A percentile compares a stretch with the other conserved stretches of the same genome.
Conservation (phyloP, 768 basidiomycete genomes). For the Agrocybe pediades region DNA sequence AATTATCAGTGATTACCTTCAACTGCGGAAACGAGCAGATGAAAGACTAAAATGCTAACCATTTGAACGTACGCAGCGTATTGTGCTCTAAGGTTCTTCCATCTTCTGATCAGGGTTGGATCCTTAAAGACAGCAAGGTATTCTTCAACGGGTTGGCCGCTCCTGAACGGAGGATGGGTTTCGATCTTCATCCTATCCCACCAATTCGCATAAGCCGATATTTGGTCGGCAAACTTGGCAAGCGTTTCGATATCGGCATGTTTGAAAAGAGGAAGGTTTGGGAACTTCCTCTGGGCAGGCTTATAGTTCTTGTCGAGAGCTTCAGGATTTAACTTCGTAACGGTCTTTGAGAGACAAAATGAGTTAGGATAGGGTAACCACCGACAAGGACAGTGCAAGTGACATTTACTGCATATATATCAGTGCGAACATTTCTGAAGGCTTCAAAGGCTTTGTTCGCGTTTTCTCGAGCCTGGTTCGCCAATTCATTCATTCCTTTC, state of each 20-base stretch:
- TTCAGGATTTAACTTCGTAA: background rate
- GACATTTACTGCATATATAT: conserved; percentile 7
- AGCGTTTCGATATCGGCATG: conserved; percentile 2
- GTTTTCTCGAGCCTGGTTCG: conserved; percentile 8
- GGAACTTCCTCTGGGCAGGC: background rate
- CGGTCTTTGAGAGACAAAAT: background rate
- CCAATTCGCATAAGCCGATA: conserved; percentile 11
- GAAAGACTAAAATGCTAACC: background rate
- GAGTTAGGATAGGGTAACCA: background rate
- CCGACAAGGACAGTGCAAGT: no score
- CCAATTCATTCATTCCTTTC: conserved; percentile 13
- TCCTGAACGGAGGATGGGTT: background rate
- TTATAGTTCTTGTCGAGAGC: background rate
- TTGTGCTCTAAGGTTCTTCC: conserved; percentile 7
- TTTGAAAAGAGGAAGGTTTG: background rate
- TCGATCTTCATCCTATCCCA: conserved; percentile 17
- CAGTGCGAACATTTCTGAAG: conserved; percentile 11
- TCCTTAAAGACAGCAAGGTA: conserved; percentile 6
- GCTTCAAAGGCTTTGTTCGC: conserved; percentile 6
- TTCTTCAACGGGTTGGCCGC: background rate
- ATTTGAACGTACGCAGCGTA: conserved; percentile 15
- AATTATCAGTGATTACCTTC: background rate
- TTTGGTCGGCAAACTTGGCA: conserved; percentile 9
- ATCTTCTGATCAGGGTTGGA: conserved; percentile 5
- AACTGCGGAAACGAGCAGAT: background rate